These are phyloP conservation scores for Trapa incisa DNA, from an alignment of 345 rosid genomes.

Conservation along the genomic window DNA sequence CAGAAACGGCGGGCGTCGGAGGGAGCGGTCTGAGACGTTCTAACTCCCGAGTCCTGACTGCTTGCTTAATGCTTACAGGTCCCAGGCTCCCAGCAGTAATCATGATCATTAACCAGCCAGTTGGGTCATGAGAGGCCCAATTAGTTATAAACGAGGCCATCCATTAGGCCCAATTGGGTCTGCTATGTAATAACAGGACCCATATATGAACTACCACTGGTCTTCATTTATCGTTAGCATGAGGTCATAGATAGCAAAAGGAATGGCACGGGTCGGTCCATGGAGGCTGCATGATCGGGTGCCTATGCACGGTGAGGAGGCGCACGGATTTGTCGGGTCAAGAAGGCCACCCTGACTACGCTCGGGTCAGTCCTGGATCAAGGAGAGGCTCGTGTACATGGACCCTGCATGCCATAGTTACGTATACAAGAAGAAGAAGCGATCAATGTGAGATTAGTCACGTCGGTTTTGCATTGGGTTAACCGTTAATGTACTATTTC, in stretches of 20 bases:
- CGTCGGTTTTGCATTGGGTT: constrained; percentile 10
- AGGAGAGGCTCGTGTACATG: constrained; percentile 39
- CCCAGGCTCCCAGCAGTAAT: too few species aligned
- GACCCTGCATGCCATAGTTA: constrained; percentile 23
- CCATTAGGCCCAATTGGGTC: too few species aligned
- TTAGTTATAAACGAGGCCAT: too few species aligned
- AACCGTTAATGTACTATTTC: too few species aligned
- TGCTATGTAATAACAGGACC: too few species aligned
- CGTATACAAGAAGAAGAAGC: constrained; percentile 34
- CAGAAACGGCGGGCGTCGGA: background rate
- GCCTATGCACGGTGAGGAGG: constrained; percentile 35
- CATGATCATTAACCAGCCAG: too few species aligned
- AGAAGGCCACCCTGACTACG: constrained; percentile 36
- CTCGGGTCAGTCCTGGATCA: constrained; percentile 35
- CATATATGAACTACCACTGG: too few species aligned
- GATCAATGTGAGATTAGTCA: constrained; percentile 42
- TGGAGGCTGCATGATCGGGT: constrained; percentile 39
- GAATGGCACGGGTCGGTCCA: constrained; percentile 37
- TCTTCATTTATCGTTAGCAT: too few species aligned
- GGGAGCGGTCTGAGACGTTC: background rate
- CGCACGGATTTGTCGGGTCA: constrained; percentile 34
- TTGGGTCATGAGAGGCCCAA: too few species aligned
- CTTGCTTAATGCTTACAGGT: too few species aligned
- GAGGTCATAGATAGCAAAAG: background rate
- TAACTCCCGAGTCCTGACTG: background rate